A percentile compares a stretch with the other conserved stretches of the same genome.
Conservation (phyloP, 805 yeast species). For the Starmerella stigmatis region DNA sequence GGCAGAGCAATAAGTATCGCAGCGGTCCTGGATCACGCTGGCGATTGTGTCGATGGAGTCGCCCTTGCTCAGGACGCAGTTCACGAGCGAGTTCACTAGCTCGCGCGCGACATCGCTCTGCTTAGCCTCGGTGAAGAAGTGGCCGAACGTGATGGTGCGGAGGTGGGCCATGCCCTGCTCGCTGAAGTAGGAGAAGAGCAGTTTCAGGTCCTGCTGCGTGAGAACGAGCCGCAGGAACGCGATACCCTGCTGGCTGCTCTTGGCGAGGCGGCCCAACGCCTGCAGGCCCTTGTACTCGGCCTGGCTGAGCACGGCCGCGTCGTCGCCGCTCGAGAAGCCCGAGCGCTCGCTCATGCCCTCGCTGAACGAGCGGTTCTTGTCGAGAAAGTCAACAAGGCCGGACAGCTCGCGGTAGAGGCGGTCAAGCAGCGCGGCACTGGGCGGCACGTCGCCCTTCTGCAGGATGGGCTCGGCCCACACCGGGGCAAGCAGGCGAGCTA, state of each 20-base stretch:
- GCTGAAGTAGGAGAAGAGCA: constrained; percentile 59
- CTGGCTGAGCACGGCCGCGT: constrained; percentile 36
- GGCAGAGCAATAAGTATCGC: constrained; percentile 90
- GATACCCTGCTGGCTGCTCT: constrained; percentile 76
- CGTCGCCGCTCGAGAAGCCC: constrained; percentile 14
- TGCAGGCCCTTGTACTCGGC: constrained; percentile 86
- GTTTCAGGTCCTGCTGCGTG: constrained; percentile 60
- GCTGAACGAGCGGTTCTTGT: constrained; percentile 38
- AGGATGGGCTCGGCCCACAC: constrained; percentile 72
- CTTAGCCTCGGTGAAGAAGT: constrained; percentile 55
- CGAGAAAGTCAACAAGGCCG: constrained; percentile 32
- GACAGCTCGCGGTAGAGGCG: constrained; percentile 27
- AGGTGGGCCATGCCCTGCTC: constrained; percentile 59
- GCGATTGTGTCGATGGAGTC: constrained; percentile 87
- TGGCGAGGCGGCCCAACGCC: constrained; percentile 61
- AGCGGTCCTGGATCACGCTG: constrained; percentile 74
- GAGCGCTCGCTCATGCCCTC: constrained; percentile 32
- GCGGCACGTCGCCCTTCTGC: constrained; percentile 18
- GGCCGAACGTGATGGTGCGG: constrained; percentile 56
- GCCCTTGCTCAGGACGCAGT: constrained; percentile 81
- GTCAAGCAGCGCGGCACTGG: constrained; percentile 21
- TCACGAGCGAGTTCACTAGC: constrained; percentile 76
- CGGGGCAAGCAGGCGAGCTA: constrained; percentile 67
- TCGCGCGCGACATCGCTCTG: constrained; percentile 58
- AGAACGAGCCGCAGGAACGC: constrained; percentile 74